Base-by-base conservation (phyloP, 257 asterid species). In the Solanum chaucha region DNA sequence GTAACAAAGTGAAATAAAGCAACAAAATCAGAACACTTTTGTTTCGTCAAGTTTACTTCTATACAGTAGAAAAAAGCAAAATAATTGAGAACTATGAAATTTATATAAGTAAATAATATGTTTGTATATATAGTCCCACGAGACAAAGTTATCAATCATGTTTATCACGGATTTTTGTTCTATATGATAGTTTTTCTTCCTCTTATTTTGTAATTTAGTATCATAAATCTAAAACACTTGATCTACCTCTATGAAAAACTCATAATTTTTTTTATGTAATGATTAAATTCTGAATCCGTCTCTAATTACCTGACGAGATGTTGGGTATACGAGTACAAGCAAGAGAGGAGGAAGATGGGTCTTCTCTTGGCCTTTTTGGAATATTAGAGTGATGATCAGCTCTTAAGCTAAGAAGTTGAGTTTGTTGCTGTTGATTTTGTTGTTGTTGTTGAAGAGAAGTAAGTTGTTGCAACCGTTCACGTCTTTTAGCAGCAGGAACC, bases 401-500 rank as follows among this genome's bases (percentile, higher is more conserved):
- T 73, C 92, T 75, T 4, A 89, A 82, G 19, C 86, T 84, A 48
- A 91, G 73, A 26, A 90, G 92, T 6, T 89, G 87, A 28, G 87
- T 68, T 28, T 89, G 89, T 10, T 89, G 89, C 7, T 86, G 81
- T 10, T 35, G 81, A 19, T 73, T 20, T 35, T 73, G 88, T 1
- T 83, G 46, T 4, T 72, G 88, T 44, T 89, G 92, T 51, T 91
- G 93, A 24, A 89, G 13, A 36, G 86, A 2, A 36, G 90, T 3
- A 20, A 92, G 75, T 19, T 91, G 96, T 32, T 93, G 94, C 64
- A 93, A 96, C 14, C 93, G 84, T 87, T 93, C 97, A 22, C 98
- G 92, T 40, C 98, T 91, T 78, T 91, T 93, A 3, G 96, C 89
- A 17, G 98, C 98, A 35, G 98, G 96, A 51, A 94, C 96, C 98